Conservation (phyloP, 352 stramenopile species). For the Aphanomyces stellatus region DNA sequence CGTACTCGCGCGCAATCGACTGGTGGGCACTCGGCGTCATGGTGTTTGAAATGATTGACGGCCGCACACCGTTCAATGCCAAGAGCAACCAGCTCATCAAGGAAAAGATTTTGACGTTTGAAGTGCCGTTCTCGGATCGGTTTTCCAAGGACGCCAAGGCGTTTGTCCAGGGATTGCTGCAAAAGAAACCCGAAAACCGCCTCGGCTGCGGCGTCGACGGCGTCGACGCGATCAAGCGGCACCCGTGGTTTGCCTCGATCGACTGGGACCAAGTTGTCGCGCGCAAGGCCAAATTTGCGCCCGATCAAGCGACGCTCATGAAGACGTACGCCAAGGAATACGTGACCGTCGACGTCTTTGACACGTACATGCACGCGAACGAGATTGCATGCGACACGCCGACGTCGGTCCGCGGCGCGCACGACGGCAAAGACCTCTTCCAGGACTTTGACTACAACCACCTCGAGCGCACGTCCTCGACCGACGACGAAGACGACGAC, state of each 20-base stretch:
- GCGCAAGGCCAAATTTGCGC: constrained; percentile 51
- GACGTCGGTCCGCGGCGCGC: constrained; percentile 41
- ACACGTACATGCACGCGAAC: constrained; percentile 82
- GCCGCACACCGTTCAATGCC: constrained; percentile 78
- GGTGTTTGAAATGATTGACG: constrained; percentile 86
- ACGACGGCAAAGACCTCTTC: constrained; percentile 65
- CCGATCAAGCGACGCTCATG: constrained; percentile 64
- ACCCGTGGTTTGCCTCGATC: constrained; percentile 82
- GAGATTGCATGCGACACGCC: constrained; percentile 79
- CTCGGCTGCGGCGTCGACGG: constrained; percentile 88
- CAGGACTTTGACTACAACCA: constrained; percentile 21
- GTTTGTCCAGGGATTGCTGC: constrained; percentile 86
- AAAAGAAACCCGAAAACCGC: constrained; percentile 87
- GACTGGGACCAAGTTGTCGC: constrained; percentile 74
- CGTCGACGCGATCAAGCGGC: constrained; percentile 79
- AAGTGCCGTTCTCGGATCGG: constrained; percentile 70
- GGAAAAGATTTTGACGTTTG: constrained; percentile 75
- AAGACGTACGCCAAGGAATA: constrained; percentile 78
- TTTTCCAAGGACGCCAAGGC: constrained; percentile 79
- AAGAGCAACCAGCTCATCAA: constrained; percentile 83
- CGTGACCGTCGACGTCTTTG: constrained; percentile 66
- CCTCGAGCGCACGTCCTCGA: neutral
- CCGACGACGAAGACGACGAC: neutral
- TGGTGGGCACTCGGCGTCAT: constrained; percentile 85
- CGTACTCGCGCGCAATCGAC: constrained; percentile 82